Evolutionary conservation across 352 stramenopile species (phyloP), one percentile per base, ranked within the genome.

Genomic region (Phytophthora sansomeana): DNA sequence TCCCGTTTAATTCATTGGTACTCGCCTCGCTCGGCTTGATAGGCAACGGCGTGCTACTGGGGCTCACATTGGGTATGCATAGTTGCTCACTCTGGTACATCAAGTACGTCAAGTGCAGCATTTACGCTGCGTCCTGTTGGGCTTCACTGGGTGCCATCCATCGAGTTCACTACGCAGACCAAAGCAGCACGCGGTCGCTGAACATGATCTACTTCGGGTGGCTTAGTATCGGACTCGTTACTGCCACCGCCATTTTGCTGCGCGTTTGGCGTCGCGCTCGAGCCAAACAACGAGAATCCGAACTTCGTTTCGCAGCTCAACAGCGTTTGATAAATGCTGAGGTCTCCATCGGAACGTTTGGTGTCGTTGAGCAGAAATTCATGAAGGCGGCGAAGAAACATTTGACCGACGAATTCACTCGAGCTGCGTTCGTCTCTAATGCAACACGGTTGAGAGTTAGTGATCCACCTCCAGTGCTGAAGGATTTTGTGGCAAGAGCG

Each of bases 121-220:
- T 89, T 28, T 90, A 85, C 42, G 71, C 81, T 4, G 75, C 81
- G 19, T 85, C 77, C 1, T 81, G 70, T 30, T 90, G 77, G 81
- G 81, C 81, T 11, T 84, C 78, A 9, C 42, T 79, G 6, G 78
- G 72, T 29, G 78, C 77, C 5, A 80, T 88, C 55, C 77, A 83
- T 46, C 78, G 75, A 26, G 49, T 80, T 6, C 56, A 70, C 9
- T 43, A 75, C 14, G 57, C 52, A 3, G 69, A 30, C 1, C 38
- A 42, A 47, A 60, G 56, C 56, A 71, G 63, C 33, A 58, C 62
- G 6, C 54, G 56, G 8, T 80, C 71, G 13, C 75, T 82, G 11
- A 86, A 84, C 33, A 61, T 87, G 46, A 70, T 89, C 33, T 89
- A 89, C 72, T 57, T 90, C 29, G 79, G 81, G 16, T 89, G 80